phyloP scores from a whole-genome alignment of 176 grass and related monocot species.

The Phyllostachys edulis region DNA sequence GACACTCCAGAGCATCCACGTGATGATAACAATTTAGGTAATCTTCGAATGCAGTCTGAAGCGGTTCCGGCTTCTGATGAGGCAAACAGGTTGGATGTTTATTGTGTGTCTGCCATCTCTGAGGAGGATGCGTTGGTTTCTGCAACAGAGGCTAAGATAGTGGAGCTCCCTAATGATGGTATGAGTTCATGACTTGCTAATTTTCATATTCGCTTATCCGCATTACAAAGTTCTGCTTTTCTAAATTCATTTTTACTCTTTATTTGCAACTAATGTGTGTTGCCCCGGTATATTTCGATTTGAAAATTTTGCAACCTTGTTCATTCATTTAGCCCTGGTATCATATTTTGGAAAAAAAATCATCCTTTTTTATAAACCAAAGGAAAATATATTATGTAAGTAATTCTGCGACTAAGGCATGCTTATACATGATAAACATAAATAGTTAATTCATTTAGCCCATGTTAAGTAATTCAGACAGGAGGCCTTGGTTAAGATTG shows the following conservation, averaged over 20 bases:
- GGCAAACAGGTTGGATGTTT: constrained; percentile 46
- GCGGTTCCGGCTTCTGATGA: constrained; percentile 23
- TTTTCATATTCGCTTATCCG: no score
- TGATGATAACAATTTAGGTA: constrained; percentile 35
- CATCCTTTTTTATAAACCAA: neutral
- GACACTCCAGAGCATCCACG: constrained; percentile 22
- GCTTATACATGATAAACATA: neutral
- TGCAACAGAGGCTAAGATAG: constrained; percentile 45
- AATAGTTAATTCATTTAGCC: neutral
- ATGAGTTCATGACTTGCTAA: no score
- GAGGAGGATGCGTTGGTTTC: constrained; percentile 51
- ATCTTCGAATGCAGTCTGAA: constrained; percentile 47
- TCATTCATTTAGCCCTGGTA: no score
- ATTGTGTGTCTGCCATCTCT: constrained; percentile 44
- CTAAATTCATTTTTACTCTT: neutral
- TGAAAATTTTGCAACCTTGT: neutral
- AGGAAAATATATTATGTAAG: neutral
- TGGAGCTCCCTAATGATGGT: constrained; percentile 56
- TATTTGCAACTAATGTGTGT: neutral
- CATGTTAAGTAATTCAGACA: neutral
- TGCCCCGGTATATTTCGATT: neutral
- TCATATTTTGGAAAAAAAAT: neutral
- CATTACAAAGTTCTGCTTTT: no score
- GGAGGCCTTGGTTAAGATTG: neutral
- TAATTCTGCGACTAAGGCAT: neutral